phyloP scores from a whole-genome alignment of 768 basidiomycete species.

The Russula dissimulans region DNA sequence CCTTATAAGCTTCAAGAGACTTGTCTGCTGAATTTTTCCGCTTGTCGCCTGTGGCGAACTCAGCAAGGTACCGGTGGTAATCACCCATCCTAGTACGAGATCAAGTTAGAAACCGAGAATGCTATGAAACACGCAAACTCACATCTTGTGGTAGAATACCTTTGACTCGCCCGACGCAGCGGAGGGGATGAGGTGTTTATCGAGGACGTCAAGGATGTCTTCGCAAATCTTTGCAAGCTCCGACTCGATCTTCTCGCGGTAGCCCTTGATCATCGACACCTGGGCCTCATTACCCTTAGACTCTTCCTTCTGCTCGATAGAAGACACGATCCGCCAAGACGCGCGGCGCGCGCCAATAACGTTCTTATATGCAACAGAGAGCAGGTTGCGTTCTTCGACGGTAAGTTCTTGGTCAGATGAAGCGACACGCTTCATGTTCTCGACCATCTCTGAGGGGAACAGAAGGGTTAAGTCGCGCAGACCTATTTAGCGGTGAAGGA shows the following conservation, averaged over 20 bases:
- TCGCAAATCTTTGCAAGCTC: slow-evolving; percentile 98
- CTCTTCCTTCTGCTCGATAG: slow-evolving; percentile 99
- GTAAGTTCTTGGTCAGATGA: slow-evolving; percentile 97
- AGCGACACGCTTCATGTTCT: slow-evolving; percentile 99
- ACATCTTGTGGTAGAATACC: slow-evolving; percentile 99
- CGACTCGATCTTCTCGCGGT: slow-evolving; percentile 95
- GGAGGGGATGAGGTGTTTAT: slow-evolving; percentile 95
- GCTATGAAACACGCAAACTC: slow-evolving; percentile 25
- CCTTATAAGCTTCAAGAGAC: slow-evolving; percentile 95
- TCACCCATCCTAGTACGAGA: slow-evolving; percentile 79
- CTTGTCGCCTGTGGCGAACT: slow-evolving; percentile 97
- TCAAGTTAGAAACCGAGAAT: neutral
- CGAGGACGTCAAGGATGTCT: slow-evolving; percentile 94
- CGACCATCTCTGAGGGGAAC: slow-evolving; percentile 74
- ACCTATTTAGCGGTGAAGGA: slow-evolving; percentile 1
- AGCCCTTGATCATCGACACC: slow-evolving; percentile 94
- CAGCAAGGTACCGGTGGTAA: slow-evolving; percentile 97
- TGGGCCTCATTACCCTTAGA: slow-evolving; percentile 95
- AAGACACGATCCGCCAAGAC: slow-evolving; percentile 96
- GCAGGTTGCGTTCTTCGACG: slow-evolving; percentile 93
- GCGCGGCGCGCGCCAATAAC: slow-evolving; percentile 97
- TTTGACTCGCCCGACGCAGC: slow-evolving; percentile 95
- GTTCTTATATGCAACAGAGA: slow-evolving; percentile 94
- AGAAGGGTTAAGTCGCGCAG: slow-evolving; percentile 15
- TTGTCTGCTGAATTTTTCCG: slow-evolving; percentile 96